These are phyloP conservation scores for Melanopsichium pennsylvanicum DNA, from an alignment of 1,284 basidiomycete genomes.

Conservation along the genomic window DNA sequence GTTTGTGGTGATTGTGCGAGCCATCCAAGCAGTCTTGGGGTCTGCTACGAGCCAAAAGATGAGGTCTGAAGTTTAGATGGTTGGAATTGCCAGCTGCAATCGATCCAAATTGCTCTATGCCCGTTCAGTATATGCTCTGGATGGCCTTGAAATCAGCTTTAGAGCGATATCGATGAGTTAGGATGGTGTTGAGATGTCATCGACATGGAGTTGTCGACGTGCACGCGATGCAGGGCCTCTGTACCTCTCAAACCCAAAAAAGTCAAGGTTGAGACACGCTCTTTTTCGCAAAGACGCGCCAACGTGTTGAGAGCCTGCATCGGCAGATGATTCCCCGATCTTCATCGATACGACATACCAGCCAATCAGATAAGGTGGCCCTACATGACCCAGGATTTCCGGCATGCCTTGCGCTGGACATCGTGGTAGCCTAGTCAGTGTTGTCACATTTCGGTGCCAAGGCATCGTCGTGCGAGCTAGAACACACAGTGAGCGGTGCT, in stretches of 20 bases:
- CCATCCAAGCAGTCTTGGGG: no score
- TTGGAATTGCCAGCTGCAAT: no score
- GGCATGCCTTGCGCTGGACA: no score
- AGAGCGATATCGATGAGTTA: constrained; percentile 2
- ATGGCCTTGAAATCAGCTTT: neutral
- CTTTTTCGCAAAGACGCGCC: neutral
- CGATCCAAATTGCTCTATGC: no score
- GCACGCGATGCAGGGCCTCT: constrained; percentile 10
- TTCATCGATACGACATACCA: no score
- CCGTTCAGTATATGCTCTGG: neutral
- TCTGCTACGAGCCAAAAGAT: no score
- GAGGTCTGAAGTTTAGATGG: no score
- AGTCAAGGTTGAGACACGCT: constrained; percentile 1
- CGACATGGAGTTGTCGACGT: constrained; percentile 4
- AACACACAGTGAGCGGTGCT: neutral
- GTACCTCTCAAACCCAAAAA: neutral
- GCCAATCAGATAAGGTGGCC: no score
- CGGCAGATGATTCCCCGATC: neutral
- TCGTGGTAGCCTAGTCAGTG: no score
- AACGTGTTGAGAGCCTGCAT: constrained; percentile 17
- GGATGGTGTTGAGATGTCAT: constrained; percentile 32
- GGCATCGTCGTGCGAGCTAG: no score
- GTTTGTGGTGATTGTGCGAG: neutral
- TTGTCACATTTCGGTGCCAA: no score
- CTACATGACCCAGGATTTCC: no score